Evolutionary conservation across 768 basidiomycete genomes (phyloP).

Genomic region (Pisolithus sp.): DNA sequence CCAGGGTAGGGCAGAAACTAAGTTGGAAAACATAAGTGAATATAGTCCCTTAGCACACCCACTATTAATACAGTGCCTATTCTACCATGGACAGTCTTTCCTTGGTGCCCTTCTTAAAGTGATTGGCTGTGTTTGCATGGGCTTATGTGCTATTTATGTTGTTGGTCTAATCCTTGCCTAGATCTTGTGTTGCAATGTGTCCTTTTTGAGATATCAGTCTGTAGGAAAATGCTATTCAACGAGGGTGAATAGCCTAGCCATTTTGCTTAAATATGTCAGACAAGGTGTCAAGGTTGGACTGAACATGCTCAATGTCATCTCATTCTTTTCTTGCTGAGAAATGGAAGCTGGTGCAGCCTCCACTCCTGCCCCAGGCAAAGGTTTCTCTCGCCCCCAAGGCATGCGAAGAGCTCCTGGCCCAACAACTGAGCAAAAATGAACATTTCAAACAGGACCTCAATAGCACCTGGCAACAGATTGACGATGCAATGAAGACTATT

Average conservation of each 20-base stretch:
- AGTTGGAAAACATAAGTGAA: background rate
- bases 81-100: background rate
- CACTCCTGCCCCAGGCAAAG: background rate
- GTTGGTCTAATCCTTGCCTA: background rate
- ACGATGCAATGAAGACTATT: background rate
- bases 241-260: background rate
- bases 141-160: background rate
- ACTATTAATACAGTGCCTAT: background rate
- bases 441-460: constrained; percentile 2
- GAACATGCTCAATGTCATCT: background rate
- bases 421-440: background rate
- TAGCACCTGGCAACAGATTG: constrained; percentile 4
- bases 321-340: background rate
- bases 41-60: background rate
- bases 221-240: background rate
- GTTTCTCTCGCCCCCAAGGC: constrained; percentile 3
- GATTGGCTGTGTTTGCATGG: background rate
- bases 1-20: background rate
- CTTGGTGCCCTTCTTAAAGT: background rate
- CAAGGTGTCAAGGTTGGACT: background rate
- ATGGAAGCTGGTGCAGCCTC: background rate
- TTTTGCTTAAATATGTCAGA: background rate
- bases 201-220: background rate
- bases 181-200: background rate
- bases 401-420: background rate